These are phyloP conservation scores for Cyberlindnera xylosilytica DNA, from an alignment of 805 yeast species.

Conservation along the genomic window DNA sequence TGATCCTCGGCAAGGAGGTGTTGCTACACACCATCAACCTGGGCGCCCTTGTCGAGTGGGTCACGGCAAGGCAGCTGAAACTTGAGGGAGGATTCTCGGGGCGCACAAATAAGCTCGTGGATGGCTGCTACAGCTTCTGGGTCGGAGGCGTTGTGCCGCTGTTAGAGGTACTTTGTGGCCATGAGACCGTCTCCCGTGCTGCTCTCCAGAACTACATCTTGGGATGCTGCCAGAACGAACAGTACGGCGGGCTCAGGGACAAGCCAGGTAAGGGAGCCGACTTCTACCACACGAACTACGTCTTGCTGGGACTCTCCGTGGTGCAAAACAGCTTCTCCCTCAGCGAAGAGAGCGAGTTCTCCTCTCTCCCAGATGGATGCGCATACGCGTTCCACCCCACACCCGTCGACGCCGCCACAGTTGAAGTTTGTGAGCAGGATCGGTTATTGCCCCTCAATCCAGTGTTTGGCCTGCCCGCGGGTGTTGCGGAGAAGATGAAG, in stretches of 20 bases:
- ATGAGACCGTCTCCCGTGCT: slow-evolving; percentile 46
- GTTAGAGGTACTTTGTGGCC: slow-evolving; percentile 48
- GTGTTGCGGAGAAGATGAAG: slow-evolving; percentile 31
- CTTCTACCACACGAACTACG: slow-evolving; percentile 88
- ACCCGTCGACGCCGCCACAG: slow-evolving; percentile 9
- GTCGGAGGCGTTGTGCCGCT: slow-evolving; percentile 75
- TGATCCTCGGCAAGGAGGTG: slow-evolving; percentile 37
- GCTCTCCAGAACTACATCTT: slow-evolving; percentile 65
- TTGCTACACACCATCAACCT: slow-evolving; percentile 41
- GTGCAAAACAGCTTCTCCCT: slow-evolving; percentile 20
- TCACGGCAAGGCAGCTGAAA: slow-evolving; percentile 59
- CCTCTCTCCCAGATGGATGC: slow-evolving; percentile 4
- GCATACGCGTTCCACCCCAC: slow-evolving; percentile 13
- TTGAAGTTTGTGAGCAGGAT: slow-evolving; percentile 21
- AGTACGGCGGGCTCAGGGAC: slow-evolving; percentile 76
- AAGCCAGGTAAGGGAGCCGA: slow-evolving; percentile 84
- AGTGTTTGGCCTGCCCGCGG: slow-evolving; percentile 54
- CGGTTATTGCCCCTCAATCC: slow-evolving; percentile 45
- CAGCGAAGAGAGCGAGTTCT: slow-evolving; percentile 2
- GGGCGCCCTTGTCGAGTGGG: slow-evolving; percentile 60
- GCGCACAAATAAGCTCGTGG: slow-evolving; percentile 88
- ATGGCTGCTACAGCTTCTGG: slow-evolving; percentile 96
- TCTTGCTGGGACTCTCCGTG: slow-evolving; percentile 62
- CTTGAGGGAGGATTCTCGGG: slow-evolving; percentile 91
- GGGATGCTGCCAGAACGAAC: slow-evolving; percentile 64